Evolutionary conservation across 352 stramenopile genomes (phyloP).

Genomic region (Elongisporangium undulatum): DNA sequence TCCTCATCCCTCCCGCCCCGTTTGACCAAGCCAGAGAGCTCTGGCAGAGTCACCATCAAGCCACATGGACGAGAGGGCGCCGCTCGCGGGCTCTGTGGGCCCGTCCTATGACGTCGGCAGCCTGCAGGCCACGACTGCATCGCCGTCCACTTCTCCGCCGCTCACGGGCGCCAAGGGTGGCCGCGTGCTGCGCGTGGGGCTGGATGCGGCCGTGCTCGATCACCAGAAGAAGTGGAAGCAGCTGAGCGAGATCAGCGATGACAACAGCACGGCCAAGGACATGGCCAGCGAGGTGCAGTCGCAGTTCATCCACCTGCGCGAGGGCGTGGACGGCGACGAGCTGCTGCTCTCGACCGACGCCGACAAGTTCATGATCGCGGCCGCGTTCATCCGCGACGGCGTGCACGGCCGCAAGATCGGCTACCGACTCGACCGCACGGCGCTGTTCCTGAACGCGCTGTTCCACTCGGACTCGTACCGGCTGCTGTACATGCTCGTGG

Average conservation of each 20-base stretch:
- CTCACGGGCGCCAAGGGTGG: constrained; percentile 4
- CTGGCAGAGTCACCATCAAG: too few species aligned
- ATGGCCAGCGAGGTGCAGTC: constrained; percentile 78
- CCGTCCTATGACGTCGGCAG: not conserved
- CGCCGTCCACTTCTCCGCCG: not conserved
- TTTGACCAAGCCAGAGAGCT: too few species aligned
- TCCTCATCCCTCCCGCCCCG: too few species aligned
- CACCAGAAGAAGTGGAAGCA: constrained; percentile 85
- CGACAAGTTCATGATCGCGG: constrained; percentile 72
- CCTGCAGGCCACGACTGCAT: not conserved
- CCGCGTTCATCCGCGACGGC: constrained; percentile 75
- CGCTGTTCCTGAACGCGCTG: constrained; percentile 60
- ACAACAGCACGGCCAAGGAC: constrained; percentile 78
- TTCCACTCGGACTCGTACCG: constrained; percentile 77
- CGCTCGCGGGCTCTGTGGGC: too few species aligned
- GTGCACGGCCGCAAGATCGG: constrained; percentile 83
- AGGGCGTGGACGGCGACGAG: constrained; percentile 25
- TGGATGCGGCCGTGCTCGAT: constrained; percentile 63
- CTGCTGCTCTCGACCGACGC: constrained; percentile 33
- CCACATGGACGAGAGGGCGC: too few species aligned
- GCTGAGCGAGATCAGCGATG: constrained; percentile 66
- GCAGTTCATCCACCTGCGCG: constrained; percentile 60
- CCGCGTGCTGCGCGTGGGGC: constrained; percentile 41
- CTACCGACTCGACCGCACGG: constrained; percentile 65
- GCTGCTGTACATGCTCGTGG: constrained; percentile 66